These are phyloP conservation scores for Cryptococcus sp. DNA, from an alignment of 1,284 basidiomycete species.

Conservation along the genomic window DNA sequence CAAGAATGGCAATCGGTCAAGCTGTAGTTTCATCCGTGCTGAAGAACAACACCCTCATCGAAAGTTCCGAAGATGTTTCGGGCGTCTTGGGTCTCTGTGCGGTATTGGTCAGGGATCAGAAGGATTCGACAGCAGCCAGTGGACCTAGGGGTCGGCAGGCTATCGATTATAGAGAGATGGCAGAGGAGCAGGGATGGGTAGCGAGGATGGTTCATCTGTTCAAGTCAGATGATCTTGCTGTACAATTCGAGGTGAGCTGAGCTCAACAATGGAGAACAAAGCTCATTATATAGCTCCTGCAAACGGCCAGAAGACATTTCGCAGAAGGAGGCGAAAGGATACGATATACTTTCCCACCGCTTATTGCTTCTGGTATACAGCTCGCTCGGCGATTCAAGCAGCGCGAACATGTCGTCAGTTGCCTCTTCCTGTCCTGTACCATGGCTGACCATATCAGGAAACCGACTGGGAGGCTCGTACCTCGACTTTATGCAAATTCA, in stretches of 20 bases:
- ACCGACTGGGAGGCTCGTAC: constrained; percentile 78
- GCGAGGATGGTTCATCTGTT: constrained; percentile 94
- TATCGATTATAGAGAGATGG: constrained; percentile 79
- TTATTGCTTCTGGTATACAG: constrained; percentile 85
- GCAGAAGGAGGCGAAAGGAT: constrained; percentile 88
- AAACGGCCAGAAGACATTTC: constrained; percentile 81
- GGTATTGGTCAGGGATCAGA: constrained; percentile 83
- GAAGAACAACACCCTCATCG: constrained; percentile 90
- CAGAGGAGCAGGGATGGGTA: constrained; percentile 95
- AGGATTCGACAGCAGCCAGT: constrained; percentile 56
- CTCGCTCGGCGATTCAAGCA: constrained; percentile 82
- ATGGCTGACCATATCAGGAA: constrained; percentile 54
- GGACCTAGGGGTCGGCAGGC: constrained; percentile 53
- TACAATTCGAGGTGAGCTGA: constrained; percentile 74
- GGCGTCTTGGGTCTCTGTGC: constrained; percentile 86
- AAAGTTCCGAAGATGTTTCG: constrained; percentile 82
- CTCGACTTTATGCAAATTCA: constrained; percentile 80
- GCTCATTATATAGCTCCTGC: constrained; percentile 60
- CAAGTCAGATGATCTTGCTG: constrained; percentile 71
- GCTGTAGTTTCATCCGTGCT: constrained; percentile 85
- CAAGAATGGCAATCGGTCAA: constrained; percentile 81
- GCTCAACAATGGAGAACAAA: background rate
- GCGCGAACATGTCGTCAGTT: constrained; percentile 50
- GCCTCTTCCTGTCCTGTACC: background rate
- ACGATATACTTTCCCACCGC: constrained; percentile 87